Percentiles rank a stretch among this genome's conserved stretches.
Conservation (phyloP, 306 rosid genomes). For the Cicer pinnatifidum region DNA sequence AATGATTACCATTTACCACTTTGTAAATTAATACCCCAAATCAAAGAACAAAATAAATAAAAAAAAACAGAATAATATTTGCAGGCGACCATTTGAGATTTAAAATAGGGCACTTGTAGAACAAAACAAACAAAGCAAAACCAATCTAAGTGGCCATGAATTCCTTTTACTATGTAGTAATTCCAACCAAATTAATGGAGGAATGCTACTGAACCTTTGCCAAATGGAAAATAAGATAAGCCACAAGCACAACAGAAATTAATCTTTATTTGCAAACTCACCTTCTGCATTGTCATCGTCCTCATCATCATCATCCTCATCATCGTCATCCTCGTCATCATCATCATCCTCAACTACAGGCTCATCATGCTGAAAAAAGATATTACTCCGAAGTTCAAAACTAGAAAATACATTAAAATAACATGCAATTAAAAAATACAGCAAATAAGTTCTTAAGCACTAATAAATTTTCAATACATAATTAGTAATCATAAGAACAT, state of each 20-base stretch:
- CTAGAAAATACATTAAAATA: not conserved
- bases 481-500: not conserved
- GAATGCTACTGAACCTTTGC: not conserved
- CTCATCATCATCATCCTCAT: constrained; percentile 55
- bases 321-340: constrained; percentile 62
- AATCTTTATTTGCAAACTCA: constrained; percentile 43
- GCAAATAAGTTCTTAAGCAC: not conserved
- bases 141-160: not conserved
- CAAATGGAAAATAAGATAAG: not conserved
- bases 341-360: constrained; percentile 84
- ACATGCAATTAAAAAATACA: not conserved
- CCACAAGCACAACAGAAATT: not conserved
- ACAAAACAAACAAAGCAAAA: constrained; percentile 13
- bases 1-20: not conserved
- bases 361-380: constrained; percentile 63
- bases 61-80: not conserved
- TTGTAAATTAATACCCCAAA: not conserved
- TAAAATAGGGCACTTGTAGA: not conserved
- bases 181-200: not conserved
- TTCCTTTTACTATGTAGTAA: not conserved
- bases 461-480: not conserved
- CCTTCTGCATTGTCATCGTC: constrained; percentile 78
- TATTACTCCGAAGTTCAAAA: not conserved
- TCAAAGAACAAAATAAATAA: not conserved
- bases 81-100: not conserved